phyloP scores from a whole-genome alignment of 495 filamentous ascomycete genomes.

The Bacidia gigantensis region DNA sequence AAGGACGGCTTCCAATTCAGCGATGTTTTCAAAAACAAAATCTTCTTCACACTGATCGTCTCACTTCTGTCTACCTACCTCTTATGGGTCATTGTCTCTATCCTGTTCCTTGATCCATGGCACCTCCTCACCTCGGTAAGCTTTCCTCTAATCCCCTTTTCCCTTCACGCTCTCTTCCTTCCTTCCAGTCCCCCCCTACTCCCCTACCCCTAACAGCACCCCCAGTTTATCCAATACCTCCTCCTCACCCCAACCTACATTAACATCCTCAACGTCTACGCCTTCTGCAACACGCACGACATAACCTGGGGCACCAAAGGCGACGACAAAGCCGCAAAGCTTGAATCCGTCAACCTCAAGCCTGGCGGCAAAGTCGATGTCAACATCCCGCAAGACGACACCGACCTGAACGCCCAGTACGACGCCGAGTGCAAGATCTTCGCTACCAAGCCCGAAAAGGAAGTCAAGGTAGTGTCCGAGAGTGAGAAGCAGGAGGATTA shows the following conservation, averaged over 20 bases:
- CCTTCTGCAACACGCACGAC: constrained; percentile 96
- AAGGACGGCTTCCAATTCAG: constrained; percentile 44
- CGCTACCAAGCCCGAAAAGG: constrained; percentile 51
- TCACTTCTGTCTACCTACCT: constrained; percentile 85
- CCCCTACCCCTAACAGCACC: constrained; percentile 1
- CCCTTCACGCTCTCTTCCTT: too few species aligned
- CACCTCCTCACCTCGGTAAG: constrained; percentile 83
- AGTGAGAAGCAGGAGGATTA: constrained; percentile 90
- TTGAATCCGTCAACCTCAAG: constrained; percentile 69
- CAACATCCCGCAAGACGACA: constrained; percentile 75
- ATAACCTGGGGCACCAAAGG: constrained; percentile 97
- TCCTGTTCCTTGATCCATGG: constrained; percentile 98
- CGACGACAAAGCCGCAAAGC: constrained; percentile 75
- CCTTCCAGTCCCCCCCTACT: not conserved
- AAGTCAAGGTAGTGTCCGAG: constrained; percentile 44
- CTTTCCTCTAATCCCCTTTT: constrained; percentile 5
- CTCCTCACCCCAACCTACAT: constrained; percentile 90
- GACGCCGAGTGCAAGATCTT: constrained; percentile 74
- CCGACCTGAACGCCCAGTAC: constrained; percentile 85
- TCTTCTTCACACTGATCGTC: constrained; percentile 89
- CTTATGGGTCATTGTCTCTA: constrained; percentile 81
- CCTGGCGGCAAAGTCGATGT: constrained; percentile 89
- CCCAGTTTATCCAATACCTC: constrained; percentile 82
- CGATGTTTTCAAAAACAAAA: constrained; percentile 66
- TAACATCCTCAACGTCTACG: constrained; percentile 94